Conservation (phyloP, 1,284 basidiomycete genomes). For the Sanghuangporus weigelae region DNA sequence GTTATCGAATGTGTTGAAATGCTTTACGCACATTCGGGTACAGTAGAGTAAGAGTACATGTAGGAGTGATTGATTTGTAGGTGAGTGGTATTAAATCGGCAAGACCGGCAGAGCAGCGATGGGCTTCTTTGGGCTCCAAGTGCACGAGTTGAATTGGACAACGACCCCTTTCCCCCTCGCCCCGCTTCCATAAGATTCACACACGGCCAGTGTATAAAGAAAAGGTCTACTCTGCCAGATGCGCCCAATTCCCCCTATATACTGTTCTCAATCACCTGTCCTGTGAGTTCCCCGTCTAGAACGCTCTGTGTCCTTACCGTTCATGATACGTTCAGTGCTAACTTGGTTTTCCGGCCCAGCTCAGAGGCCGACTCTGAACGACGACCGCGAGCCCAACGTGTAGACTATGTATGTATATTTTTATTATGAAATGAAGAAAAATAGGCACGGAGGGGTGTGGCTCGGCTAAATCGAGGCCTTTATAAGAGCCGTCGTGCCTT, state of each 20-base stretch:
- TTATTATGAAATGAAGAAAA: neutral
- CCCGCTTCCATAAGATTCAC: neutral
- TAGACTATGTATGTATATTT: conserved; percentile 11
- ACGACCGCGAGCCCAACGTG: conserved; percentile 5
- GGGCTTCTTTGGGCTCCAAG: neutral
- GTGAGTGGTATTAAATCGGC: neutral
- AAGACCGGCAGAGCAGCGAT: conserved; percentile 1
- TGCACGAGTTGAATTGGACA: neutral
- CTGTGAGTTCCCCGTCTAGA: conserved; percentile 1
- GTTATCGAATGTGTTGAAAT: neutral
- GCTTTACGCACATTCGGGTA: neutral
- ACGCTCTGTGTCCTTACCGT: neutral
- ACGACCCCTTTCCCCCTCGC: conserved; percentile 1
- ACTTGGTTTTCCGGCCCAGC: neutral
- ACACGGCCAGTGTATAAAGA: neutral
- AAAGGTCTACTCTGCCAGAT: neutral
- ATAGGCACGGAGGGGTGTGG: neutral
- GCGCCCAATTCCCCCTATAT: neutral
- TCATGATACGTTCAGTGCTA: neutral
- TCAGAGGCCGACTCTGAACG: neutral
- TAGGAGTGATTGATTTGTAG: neutral
- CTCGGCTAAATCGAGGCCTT: neutral
- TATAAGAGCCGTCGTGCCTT: neutral
- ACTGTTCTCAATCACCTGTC: neutral
- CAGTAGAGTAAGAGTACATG: neutral